Conservation (phyloP, 2,329 filamentous ascomycete species). For the Immersiporthe knoxdaviesiana region DNA sequence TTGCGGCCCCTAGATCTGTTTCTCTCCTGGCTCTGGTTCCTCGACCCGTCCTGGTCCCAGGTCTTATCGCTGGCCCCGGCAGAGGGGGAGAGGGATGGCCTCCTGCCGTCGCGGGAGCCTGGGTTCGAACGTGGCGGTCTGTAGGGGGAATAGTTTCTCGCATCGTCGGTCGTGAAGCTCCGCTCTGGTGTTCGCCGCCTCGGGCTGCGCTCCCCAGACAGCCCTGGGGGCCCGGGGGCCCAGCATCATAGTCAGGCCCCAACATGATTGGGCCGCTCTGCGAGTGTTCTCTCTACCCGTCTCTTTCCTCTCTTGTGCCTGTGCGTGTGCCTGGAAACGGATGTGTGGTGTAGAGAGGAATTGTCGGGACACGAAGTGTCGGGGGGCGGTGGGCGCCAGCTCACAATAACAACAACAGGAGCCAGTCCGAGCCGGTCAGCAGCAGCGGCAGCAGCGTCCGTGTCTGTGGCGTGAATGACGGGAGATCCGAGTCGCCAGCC, state of each 20-base stretch:
- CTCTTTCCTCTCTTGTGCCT: constrained; percentile 16
- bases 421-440: constrained; percentile 26
- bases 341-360: not conserved
- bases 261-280: constrained; percentile 37
- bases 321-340: not conserved
- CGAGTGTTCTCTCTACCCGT: constrained; percentile 19
- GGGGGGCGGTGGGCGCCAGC: constrained; percentile 18
- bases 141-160: constrained; percentile 33
- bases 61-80: constrained; percentile 25
- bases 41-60: constrained; percentile 35
- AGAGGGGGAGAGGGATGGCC: constrained; percentile 29
- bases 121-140: constrained; percentile 34
- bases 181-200: constrained; percentile 33
- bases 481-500: constrained; percentile 17
- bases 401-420: constrained; percentile 23
- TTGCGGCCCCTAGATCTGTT: constrained; percentile 59
- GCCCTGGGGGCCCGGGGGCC: constrained; percentile 44
- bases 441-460: constrained; percentile 23
- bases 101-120: constrained; percentile 31
- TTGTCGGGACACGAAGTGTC: constrained; percentile 18
- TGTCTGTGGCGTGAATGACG: constrained; percentile 26
- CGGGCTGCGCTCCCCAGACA: constrained; percentile 44
- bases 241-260: constrained; percentile 53
- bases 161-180: constrained; percentile 32
- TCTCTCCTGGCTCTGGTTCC: constrained; percentile 58